phyloP scores from a whole-genome alignment of 1,284 basidiomycete species.

The Puccinia coronata region DNA sequence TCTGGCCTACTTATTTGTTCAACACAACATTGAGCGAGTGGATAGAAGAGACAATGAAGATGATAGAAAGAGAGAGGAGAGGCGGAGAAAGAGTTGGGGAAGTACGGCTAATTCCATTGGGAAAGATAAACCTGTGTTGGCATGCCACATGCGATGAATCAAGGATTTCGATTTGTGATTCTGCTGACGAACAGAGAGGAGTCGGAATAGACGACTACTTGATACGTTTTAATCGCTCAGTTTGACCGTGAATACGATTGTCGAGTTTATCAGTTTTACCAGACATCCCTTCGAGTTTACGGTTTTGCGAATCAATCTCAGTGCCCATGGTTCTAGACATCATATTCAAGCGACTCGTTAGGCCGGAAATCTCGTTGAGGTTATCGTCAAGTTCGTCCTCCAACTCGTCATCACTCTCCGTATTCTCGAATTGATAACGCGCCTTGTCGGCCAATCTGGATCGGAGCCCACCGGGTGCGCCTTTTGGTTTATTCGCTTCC shows the following conservation, averaged over 20 bases:
- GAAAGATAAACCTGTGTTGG: no score
- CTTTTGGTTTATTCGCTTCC: conserved; percentile 51
- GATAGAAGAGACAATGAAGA: not conserved
- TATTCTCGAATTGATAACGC: conserved; percentile 92
- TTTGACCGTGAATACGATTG: conserved; percentile 43
- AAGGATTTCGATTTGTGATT: not conserved
- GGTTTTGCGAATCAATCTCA: conserved; percentile 76
- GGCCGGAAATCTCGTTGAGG: conserved; percentile 80
- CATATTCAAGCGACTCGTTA: conserved; percentile 79
- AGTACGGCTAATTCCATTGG: no score
- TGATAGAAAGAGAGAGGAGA: no score
- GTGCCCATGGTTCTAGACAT: conserved; percentile 78
- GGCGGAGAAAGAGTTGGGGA: no score
- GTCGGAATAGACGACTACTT: not conserved
- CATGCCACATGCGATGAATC: no score
- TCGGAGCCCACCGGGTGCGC: conserved; percentile 50
- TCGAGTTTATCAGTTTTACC: conserved; percentile 71
- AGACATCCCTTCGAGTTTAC: conserved; percentile 69
- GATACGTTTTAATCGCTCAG: conserved; percentile 43
- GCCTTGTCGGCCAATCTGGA: conserved; percentile 60
- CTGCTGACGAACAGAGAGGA: not conserved
- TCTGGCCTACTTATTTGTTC: no score
- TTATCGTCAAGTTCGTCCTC: conserved; percentile 82
- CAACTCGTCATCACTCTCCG: conserved; percentile 87
- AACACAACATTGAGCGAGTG: no score